Evolutionary conservation across 108 stramenopile species (phyloP), one percentile per base, ranked within the genome.

Genomic region (Parmales sp.): DNA sequence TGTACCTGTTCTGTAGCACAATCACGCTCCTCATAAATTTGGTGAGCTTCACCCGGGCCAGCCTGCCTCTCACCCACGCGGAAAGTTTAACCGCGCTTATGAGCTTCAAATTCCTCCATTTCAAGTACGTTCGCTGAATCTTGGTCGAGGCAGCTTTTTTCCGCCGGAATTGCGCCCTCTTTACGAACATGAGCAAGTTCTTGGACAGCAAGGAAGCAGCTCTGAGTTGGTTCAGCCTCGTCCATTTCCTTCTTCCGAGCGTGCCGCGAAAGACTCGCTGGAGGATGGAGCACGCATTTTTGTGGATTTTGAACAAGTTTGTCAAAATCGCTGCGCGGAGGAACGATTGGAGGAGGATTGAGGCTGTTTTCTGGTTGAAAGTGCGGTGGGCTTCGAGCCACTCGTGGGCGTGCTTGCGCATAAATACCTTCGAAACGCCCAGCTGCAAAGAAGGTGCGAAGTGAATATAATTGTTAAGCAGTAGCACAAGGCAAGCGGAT

Each of bases 401-500:
- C 76, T 95, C 92, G 66, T 92, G 92, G 3, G 91, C 88, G 3
- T 87, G 88, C 78, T 96, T 92, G 39, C 93, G 80, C 87, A 96
- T 87, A 76, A 94, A 96, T 0, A 96, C 83, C 73, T 96, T 96
- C 20, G 90, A 88, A 45, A 80, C 45, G 72, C 95, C 95, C 45
- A 94, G 82, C 76, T 94, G 92, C 25, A 91, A n/a, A n/a, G n/a
- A n/a, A n/a, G n/a, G n/a, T n/a, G n/a, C n/a, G n/a, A n/a, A n/a
- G n/a, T n/a, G n/a, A n/a, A n/a, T n/a, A n/a, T n/a, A n/a, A n/a
- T n/a, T n/a, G n/a, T n/a, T n/a, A n/a, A n/a, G n/a, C n/a, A n/a
- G n/a, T n/a, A n/a, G n/a, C n/a, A n/a, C n/a, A n/a, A n/a, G n/a
- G n/a, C n/a, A n/a, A n/a, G n/a, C n/a, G n/a, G n/a, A n/a, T n/a